Conservation (phyloP, 2,329 filamentous ascomycete species). For the Fusarium euwallaceae region DNA sequence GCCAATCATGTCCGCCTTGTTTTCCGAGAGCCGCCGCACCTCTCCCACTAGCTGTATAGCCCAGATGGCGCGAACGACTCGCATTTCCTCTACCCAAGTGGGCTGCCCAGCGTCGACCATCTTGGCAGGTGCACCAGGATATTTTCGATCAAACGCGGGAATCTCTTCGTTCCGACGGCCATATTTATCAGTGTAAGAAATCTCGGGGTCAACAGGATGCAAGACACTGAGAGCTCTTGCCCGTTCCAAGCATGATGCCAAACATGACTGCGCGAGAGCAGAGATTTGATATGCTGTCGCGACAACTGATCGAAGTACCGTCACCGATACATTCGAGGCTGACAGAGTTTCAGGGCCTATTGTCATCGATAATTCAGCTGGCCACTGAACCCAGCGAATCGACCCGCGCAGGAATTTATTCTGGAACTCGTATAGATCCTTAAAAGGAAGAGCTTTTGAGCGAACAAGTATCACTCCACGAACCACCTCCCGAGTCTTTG, state of each 20-base stretch:
- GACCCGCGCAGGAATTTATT: too few relatives aligned
- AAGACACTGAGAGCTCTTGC: slow-evolving; percentile 22
- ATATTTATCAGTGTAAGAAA: slow-evolving; percentile 1
- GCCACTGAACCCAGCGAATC: too few relatives aligned
- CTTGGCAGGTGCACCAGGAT: slow-evolving; percentile 2
- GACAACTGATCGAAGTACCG: slow-evolving; percentile 28
- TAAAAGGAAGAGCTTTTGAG: slow-evolving; percentile 20
- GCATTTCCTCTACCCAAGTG: slow-evolving; percentile 43
- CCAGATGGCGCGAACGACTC: slow-evolving; percentile 38
- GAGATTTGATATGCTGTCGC: slow-evolving; percentile 34
- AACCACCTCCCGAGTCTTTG: slow-evolving; percentile 2
- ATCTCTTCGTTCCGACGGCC: not conserved
- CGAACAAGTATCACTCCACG: slow-evolving; percentile 22
- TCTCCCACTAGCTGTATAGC: slow-evolving; percentile 31
- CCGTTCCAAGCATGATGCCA: slow-evolving; percentile 33
- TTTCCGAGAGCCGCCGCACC: not conserved
- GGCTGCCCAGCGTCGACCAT: slow-evolving; percentile 27
- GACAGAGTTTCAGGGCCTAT: not conserved
- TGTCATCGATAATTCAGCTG: too few relatives aligned
- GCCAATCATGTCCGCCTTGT: not conserved
- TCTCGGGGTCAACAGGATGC: slow-evolving; percentile 10
- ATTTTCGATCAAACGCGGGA: slow-evolving; percentile 20
- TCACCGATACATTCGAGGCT: not conserved
- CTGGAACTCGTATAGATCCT: not conserved
- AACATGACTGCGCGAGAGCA: slow-evolving; percentile 33